phyloP scores from a whole-genome alignment of 495 filamentous ascomycete species.

The Hypoxylon trugodes region DNA sequence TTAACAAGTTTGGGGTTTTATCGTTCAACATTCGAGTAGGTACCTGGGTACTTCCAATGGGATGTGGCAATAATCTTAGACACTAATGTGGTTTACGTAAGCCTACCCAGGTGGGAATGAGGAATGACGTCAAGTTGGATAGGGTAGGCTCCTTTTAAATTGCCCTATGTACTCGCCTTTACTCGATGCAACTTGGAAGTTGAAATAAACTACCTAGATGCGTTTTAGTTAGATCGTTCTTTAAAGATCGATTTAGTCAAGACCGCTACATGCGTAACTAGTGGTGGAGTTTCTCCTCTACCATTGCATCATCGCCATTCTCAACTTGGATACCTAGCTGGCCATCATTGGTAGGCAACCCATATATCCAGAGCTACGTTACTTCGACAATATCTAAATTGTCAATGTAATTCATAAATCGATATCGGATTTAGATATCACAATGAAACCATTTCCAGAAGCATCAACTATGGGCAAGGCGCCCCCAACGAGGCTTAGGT shows the following conservation, averaged over 20 bases:
- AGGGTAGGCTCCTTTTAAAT: too few relatives aligned
- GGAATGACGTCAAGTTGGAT: background rate
- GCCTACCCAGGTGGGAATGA: background rate
- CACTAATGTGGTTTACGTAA: too few relatives aligned
- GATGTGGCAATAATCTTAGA: background rate
- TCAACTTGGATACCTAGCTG: background rate
- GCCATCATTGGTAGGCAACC: background rate
- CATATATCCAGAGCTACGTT: too few relatives aligned
- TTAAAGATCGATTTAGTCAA: background rate
- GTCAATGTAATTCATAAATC: slow-evolving; percentile 1
- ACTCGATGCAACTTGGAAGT: background rate
- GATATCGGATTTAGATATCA: background rate
- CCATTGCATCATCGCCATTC: slow-evolving; percentile 28
- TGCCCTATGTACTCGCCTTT: too few relatives aligned
- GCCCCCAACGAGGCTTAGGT: background rate
- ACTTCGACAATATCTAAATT: background rate
- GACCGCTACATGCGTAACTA: slow-evolving; percentile 32
- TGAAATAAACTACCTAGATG: slow-evolving; percentile 21
- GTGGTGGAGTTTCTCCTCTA: slow-evolving; percentile 9
- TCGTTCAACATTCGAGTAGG: too few relatives aligned
- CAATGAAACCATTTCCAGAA: slow-evolving; percentile 32
- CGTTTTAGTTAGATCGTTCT: background rate
- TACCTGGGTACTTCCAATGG: background rate
- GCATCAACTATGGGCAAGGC: slow-evolving; percentile 5
- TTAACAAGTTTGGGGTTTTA: too few relatives aligned